Evolutionary conservation across 768 basidiomycete species (phyloP).

Genomic region (Tulasnella sp.): DNA sequence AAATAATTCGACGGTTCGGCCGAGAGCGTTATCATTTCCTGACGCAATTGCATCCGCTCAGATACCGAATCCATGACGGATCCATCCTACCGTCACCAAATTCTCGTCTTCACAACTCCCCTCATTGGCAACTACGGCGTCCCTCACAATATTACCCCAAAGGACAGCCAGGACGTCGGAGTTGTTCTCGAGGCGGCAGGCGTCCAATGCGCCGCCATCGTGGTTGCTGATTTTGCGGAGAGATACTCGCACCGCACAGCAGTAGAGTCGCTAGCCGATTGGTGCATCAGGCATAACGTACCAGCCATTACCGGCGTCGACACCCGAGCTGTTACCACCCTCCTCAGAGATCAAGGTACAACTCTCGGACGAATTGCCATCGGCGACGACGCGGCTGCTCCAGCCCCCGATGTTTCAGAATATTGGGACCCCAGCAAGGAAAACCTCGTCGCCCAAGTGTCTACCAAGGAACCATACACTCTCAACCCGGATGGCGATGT

Average conservation of each 20-base stretch:
- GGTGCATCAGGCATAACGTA: slow-evolving; percentile 84
- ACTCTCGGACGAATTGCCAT: slow-evolving; percentile 87
- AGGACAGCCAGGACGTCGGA: slow-evolving; percentile 70
- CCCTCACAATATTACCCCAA: slow-evolving; percentile 65
- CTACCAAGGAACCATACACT: slow-evolving; percentile 73
- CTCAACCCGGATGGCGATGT: slow-evolving; percentile 83
- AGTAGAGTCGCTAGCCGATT: slow-evolving; percentile 83
- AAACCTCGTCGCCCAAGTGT: slow-evolving; percentile 91
- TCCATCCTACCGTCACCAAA: slow-evolving; percentile 95
- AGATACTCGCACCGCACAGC: slow-evolving; percentile 92
- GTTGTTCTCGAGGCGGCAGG: slow-evolving; percentile 80
- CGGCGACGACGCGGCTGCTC: slow-evolving; percentile 57
- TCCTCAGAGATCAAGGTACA: slow-evolving; percentile 94
- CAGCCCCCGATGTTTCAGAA: slow-evolving; percentile 54
- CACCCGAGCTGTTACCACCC: slow-evolving; percentile 88
- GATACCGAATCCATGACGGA: slow-evolving; percentile 99
- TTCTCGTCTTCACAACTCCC: slow-evolving; percentile 96
- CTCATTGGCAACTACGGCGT: slow-evolving; percentile 99
- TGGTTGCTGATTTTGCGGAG: slow-evolving; percentile 92
- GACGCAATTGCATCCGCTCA: slow-evolving; percentile 30
- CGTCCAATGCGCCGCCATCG: slow-evolving; percentile 86
- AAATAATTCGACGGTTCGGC: slow-evolving; percentile 2
- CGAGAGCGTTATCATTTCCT: not conserved
- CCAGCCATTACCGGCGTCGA: slow-evolving; percentile 97
- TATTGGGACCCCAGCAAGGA: slow-evolving; percentile 91